Evolutionary conservation across 768 basidiomycete genomes (phyloP).

Genomic region (Hypholoma sublateritium): DNA sequence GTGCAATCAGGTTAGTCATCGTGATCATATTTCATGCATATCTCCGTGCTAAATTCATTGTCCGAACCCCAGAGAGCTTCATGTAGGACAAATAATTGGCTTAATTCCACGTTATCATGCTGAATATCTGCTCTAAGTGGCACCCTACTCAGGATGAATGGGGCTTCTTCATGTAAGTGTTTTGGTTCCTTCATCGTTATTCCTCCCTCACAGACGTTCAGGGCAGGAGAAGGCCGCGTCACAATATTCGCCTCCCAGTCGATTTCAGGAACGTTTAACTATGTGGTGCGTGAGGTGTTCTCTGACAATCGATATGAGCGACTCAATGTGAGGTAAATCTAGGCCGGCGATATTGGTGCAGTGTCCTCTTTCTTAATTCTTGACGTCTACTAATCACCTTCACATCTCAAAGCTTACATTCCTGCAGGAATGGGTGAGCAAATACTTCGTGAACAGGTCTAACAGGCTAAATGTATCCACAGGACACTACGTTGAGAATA

Average conservation of each 20-base stretch:
- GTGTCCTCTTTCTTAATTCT: neutral
- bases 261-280: constrained; percentile 60
- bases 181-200: neutral
- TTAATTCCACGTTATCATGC: constrained; percentile 13
- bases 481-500: constrained; percentile 71
- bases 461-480: neutral
- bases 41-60: neutral
- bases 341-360: constrained; percentile 60
- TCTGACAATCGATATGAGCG: constrained; percentile 37
- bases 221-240: constrained; percentile 51
- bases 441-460: neutral
- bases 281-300: constrained; percentile 28
- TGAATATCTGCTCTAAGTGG: constrained; percentile 43
- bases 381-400: neutral
- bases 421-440: constrained; percentile 52
- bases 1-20: constrained; percentile 49
- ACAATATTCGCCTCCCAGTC: constrained; percentile 56
- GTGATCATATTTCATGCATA: neutral
- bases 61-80: constrained; percentile 43
- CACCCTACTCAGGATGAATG: constrained; percentile 71
- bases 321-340: constrained; percentile 33
- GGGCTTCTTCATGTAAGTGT: constrained; percentile 52
- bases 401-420: constrained; percentile 42
- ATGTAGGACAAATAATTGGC: constrained; percentile 32
- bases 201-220: constrained; percentile 31